Conservation (phyloP, 202 grass and related monocot species). For the Panicum virgatum region DNA sequence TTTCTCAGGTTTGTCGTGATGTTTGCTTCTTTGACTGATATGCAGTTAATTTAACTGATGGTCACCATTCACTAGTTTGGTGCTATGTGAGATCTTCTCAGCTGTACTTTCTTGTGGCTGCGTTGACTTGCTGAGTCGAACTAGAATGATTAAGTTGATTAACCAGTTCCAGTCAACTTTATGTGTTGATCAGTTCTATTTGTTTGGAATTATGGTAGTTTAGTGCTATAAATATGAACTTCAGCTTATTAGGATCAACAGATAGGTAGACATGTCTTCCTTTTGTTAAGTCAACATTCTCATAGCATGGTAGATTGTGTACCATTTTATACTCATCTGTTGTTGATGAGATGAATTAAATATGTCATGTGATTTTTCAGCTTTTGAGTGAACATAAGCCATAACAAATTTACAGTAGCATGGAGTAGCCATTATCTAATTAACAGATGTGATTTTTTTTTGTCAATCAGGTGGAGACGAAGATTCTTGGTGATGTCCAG, state of each 20-base stretch:
- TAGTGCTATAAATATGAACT: background rate
- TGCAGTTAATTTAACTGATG: background rate
- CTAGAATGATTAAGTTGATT: slow-evolving; percentile 3
- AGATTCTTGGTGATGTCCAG: slow-evolving; percentile 90
- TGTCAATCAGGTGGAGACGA: slow-evolving; percentile 79
- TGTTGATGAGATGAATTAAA: background rate
- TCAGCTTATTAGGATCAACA: background rate
- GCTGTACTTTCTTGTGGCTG: slow-evolving; percentile 11
- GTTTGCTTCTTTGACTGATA: slow-evolving; percentile 24
- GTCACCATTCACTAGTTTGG: background rate
- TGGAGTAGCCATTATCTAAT: background rate
- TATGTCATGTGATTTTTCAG: background rate
- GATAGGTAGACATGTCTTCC: background rate
- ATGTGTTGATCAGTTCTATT: background rate
- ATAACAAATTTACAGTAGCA: background rate
- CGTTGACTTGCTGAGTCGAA: background rate
- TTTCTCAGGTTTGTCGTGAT: background rate
- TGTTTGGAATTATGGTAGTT: background rate
- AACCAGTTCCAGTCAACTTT: background rate
- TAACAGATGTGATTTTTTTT: slow-evolving; percentile 13
- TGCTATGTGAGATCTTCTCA: background rate
- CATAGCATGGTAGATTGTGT: background rate
- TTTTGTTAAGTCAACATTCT: background rate
- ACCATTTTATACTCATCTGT: background rate
- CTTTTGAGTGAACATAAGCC: background rate